Evolutionary conservation across 495 filamentous ascomycete species (phyloP).

Genomic region (Cairneyella variabilis): DNA sequence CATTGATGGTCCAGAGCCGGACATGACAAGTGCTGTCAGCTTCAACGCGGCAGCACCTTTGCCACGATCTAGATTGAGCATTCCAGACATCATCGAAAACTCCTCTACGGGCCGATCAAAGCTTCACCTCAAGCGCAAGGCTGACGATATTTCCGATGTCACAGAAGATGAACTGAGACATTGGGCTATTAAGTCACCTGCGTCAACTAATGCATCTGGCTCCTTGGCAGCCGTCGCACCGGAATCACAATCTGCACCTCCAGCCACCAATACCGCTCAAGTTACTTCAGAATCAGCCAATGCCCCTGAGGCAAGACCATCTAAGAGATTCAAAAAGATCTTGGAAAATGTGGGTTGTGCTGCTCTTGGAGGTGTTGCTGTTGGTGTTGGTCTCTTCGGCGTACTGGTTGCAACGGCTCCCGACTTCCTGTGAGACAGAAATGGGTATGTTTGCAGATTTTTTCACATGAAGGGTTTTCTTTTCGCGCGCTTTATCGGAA

Average conservation of each 20-base stretch:
- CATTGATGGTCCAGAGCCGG: constrained; percentile 25
- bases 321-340: constrained; percentile 33
- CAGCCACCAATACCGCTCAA: neutral
- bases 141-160: constrained; percentile 31
- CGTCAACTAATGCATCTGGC: neutral
- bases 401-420: constrained; percentile 40
- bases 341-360: constrained; percentile 36
- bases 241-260: neutral
- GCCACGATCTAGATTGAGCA: constrained; percentile 27
- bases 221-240: neutral
- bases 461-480: neutral
- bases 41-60: constrained; percentile 21
- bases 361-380: constrained; percentile 35
- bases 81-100: constrained; percentile 30
- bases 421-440: constrained; percentile 23
- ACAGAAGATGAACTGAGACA: constrained; percentile 26
- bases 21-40: constrained; percentile 38
- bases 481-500: neutral
- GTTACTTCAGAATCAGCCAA: neutral
- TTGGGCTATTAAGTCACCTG: constrained; percentile 12
- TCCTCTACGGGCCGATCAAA: neutral
- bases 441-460: neutral
- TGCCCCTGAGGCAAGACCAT: constrained; percentile 14
- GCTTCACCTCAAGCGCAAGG: constrained; percentile 29
- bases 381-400: constrained; percentile 31